Percentiles rank a stretch among this genome's conserved stretches.
These are phyloP conservation scores for Leccinellum rugosiceps DNA, from an alignment of 768 basidiomycete genomes.

Conservation along the genomic window DNA sequence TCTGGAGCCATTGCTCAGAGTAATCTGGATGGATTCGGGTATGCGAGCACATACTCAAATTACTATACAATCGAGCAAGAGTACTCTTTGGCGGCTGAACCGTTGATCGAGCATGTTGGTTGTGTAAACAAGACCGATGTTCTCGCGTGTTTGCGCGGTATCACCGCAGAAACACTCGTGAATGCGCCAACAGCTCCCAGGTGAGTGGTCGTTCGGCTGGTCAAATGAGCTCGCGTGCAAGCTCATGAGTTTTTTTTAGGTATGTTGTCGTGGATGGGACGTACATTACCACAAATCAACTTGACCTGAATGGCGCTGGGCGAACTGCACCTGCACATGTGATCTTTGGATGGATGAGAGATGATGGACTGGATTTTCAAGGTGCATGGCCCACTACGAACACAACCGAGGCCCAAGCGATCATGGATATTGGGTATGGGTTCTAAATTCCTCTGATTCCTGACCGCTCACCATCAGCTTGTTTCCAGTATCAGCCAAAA, in stretches of 20 bases:
- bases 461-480: background rate
- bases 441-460: background rate
- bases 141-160: constrained; percentile 3
- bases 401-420: background rate
- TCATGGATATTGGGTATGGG: background rate
- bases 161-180: constrained; percentile 6
- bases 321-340: constrained; percentile 42
- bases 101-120: constrained; percentile 38
- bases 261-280: constrained; percentile 45
- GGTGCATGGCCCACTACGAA: constrained; percentile 31
- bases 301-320: constrained; percentile 39
- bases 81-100: constrained; percentile 29
- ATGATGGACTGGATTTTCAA: constrained; percentile 48
- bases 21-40: constrained; percentile 48
- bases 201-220: background rate
- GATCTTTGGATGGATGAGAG: constrained; percentile 50
- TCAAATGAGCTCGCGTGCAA: background rate
- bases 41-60: constrained; percentile 46
- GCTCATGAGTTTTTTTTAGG: background rate
- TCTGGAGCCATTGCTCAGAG: constrained; percentile 42
- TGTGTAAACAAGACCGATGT: constrained; percentile 27
- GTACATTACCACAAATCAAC: constrained; percentile 38
- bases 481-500: constrained; percentile 1
- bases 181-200: constrained; percentile 4
- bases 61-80: constrained; percentile 47